phyloP scores from a whole-genome alignment of 2,329 filamentous ascomycete genomes.

The Neonectria punicea region DNA sequence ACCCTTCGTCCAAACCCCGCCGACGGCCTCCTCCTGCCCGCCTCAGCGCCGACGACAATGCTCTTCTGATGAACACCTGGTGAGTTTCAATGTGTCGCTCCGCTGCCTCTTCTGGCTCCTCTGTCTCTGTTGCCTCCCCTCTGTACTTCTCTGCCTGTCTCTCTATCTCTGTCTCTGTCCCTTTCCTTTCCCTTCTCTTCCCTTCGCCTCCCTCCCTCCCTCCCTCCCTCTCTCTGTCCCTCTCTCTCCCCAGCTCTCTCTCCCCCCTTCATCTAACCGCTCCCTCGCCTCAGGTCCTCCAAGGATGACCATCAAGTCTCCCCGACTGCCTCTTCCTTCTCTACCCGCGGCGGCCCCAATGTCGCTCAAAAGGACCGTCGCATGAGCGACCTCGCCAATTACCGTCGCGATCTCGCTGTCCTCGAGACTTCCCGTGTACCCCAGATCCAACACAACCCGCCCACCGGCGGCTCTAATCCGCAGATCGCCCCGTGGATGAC shows the following conservation, averaged over 20 bases:
- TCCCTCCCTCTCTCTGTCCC: conserved; percentile 19
- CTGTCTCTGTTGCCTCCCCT: conserved; percentile 25
- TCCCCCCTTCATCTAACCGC: conserved; percentile 30
- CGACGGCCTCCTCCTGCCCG: conserved; percentile 32
- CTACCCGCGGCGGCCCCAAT: conserved; percentile 54
- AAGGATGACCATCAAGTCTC: conserved; percentile 60
- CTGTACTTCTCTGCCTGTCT: conserved; percentile 26
- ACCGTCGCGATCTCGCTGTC: conserved; percentile 77
- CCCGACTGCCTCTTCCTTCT: conserved; percentile 58
- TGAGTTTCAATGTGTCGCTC: conserved; percentile 32
- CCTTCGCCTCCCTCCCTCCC: conserved; percentile 2
- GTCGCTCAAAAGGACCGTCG: conserved; percentile 62
- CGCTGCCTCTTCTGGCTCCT: conserved; percentile 23
- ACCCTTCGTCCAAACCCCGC: conserved; percentile 33
- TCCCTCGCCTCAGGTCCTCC: conserved; percentile 39
- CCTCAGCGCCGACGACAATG: conserved; percentile 40
- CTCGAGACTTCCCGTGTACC: conserved; percentile 72
- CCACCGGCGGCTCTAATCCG: conserved; percentile 62
- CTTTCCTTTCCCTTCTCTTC: background rate
- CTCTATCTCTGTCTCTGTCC: conserved; percentile 15
- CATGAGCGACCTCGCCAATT: conserved; percentile 72
- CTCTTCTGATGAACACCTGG: conserved; percentile 40
- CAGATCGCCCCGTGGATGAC: conserved; percentile 71
- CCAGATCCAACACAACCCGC: conserved; percentile 64
- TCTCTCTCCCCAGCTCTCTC: conserved; percentile 9